Base-by-base conservation (phyloP, 176 grass and related monocot species). In the Urochloa ruziziensis region DNA sequence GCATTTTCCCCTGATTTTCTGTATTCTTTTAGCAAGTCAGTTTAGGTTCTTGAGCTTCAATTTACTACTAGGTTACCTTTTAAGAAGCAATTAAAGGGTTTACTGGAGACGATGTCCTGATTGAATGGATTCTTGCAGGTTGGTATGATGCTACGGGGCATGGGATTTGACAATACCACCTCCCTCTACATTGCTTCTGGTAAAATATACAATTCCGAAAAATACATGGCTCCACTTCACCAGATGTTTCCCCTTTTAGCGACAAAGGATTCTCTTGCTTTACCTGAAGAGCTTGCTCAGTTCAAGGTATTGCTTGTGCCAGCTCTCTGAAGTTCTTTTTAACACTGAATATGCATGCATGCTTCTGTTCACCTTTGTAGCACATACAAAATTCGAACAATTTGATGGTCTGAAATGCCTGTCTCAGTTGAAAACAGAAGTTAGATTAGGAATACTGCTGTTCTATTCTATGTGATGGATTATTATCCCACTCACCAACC, bases 101-200 rank as follows among this genome's bases (percentile, higher is more conserved):
- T 48, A 60, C 58, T 48, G 18, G 21, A 70, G 34, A 69, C 74
- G 36, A 74, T 84, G 15, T 43, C 39, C 25, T 88, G 7, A 62
- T 33, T 19, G 17, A 77, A 82, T 78, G 72, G 77, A 14, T 35
- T 84, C 44, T 49, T 80, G 76, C 85, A 98, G 96, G 96, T 98
- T 46, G 96, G 96, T 25, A 95, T 98, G 96, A 98, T 98, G 96
- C 82, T 98, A 43, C 85, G 91, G 68, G 96, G 93, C 70, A 98
- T 98, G 96, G 96, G 93, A 80, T 95, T 98, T 51, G 89, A 81
- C 67, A 94, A 98, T 65, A 93, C 72, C 49, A 98, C 91, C 21
- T 79, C 88, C 37, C 82, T 98, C 47, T 98, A 98, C 52, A 80
- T 98, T 76, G 96, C 96, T 79, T 98, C 93, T 66, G 96, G 93